A percentile compares a stretch with the other conserved stretches of the same genome.
These are phyloP conservation scores for Fusarium sp. DNA, from an alignment of 2,329 filamentous ascomycete species.

Conservation along the genomic window DNA sequence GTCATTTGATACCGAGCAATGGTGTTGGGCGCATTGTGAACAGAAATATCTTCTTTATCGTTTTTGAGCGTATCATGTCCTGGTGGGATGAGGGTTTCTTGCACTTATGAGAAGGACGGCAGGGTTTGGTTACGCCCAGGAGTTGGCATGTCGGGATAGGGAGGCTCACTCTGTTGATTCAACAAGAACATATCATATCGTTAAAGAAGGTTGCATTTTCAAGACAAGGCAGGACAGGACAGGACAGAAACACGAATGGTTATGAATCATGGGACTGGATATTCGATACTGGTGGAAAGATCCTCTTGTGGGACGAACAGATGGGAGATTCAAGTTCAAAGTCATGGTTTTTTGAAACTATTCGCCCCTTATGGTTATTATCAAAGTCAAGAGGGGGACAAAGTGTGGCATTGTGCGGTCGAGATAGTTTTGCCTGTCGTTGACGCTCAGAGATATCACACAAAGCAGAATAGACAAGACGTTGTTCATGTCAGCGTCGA, in stretches of 20 bases:
- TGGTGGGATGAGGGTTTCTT: constrained; percentile 20
- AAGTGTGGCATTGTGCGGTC: background rate
- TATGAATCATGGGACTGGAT: constrained; percentile 36
- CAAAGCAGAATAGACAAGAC: constrained; percentile 33
- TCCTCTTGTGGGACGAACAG: background rate
- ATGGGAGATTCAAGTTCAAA: background rate
- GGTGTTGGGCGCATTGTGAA: constrained; percentile 54
- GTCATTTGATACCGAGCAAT: constrained; percentile 52
- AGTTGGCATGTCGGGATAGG: constrained; percentile 25
- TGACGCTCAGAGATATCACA: constrained; percentile 8
- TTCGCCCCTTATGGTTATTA: background rate
- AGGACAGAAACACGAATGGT: constrained; percentile 28
- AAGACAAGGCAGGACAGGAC: constrained; percentile 25
- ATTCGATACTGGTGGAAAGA: constrained; percentile 15
- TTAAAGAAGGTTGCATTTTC: constrained; percentile 39
- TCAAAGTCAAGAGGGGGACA: background rate
- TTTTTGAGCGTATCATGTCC: constrained; percentile 38
- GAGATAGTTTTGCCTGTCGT: constrained; percentile 20
- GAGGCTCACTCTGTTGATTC: constrained; percentile 31
- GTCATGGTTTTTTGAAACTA: background rate
- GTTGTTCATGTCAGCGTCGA: constrained; percentile 24
- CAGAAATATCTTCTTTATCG: constrained; percentile 34
- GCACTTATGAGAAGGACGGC: constrained; percentile 21
- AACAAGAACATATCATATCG: constrained; percentile 7
- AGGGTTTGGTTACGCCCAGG: constrained; percentile 31